Conservation (phyloP, 805 yeast species). For the Pichia insulana region DNA sequence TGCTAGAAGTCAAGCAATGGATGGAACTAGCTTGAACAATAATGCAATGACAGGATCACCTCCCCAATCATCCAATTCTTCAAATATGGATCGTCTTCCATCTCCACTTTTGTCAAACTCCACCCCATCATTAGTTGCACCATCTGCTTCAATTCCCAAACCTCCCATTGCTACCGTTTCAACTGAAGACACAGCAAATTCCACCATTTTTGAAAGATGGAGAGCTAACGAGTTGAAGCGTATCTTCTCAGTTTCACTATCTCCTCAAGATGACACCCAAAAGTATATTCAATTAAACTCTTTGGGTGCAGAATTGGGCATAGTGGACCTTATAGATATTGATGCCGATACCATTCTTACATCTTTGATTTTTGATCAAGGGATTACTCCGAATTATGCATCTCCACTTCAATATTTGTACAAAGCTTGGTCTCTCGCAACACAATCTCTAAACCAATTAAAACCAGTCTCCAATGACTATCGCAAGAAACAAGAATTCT, state of each 20-base stretch:
- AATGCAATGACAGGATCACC: background rate
- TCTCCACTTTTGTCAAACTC: background rate
- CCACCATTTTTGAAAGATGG: constrained; percentile 33
- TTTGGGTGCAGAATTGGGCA: constrained; percentile 17
- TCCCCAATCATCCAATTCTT: background rate
- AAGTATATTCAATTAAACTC: constrained; percentile 18
- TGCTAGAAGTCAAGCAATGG: constrained; percentile 25
- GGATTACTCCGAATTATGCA: constrained; percentile 27
- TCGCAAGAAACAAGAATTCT: constrained; percentile 30
- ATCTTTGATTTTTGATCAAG: constrained; percentile 48
- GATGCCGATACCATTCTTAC: constrained; percentile 45
- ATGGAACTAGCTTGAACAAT: background rate
- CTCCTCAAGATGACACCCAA: constrained; percentile 18
- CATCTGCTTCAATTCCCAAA: background rate
- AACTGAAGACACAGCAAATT: background rate
- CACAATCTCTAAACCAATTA: constrained; percentile 34
- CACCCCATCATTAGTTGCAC: background rate
- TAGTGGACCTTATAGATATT: constrained; percentile 16
- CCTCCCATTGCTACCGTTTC: background rate
- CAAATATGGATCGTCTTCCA: no score
- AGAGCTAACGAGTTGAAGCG: constrained; percentile 29
- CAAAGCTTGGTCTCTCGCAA: constrained; percentile 35
- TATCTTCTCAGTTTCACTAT: constrained; percentile 30
- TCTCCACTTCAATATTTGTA: constrained; percentile 41
- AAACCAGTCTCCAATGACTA: constrained; percentile 33